Percentiles rank a stretch among this genome's conserved stretches.
These are phyloP conservation scores for Phytopythium helicoides DNA, from an alignment of 352 stramenopile genomes.

Conservation along the genomic window DNA sequence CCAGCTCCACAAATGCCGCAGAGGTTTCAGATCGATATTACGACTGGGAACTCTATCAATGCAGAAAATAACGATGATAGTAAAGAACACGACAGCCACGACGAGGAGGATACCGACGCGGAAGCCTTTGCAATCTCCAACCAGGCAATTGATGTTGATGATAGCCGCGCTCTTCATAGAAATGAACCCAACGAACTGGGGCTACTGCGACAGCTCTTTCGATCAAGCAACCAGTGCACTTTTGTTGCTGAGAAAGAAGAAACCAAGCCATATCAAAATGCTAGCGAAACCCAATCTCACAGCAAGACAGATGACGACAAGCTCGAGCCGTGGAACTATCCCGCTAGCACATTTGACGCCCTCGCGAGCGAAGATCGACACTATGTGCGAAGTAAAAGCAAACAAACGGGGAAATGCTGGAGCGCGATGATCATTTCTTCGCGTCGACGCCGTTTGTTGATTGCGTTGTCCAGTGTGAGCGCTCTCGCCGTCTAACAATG, in stretches of 20 bases:
- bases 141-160: background rate
- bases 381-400: constrained; percentile 61
- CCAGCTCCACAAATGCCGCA: constrained; percentile 35
- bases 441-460: constrained; percentile 59
- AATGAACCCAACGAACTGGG: constrained; percentile 15
- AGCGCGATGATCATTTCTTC: constrained; percentile 69
- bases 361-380: constrained; percentile 61
- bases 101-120: background rate
- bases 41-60: constrained; percentile 31
- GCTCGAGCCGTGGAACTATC: constrained; percentile 54
- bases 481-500: constrained; percentile 54
- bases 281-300: no score
- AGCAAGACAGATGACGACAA: constrained; percentile 9
- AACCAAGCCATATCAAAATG: background rate
- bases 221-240: constrained; percentile 4
- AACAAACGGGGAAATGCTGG: constrained; percentile 47
- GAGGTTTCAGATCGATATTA: constrained; percentile 50
- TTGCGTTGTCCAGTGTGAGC: constrained; percentile 63
- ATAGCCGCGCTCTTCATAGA: background rate
- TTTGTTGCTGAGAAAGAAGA: background rate
- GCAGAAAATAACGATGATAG: constrained; percentile 1
- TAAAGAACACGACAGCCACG: background rate
- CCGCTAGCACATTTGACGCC: constrained; percentile 60
- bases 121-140: background rate
- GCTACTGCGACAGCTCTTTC: constrained; percentile 27